Evolutionary conservation across 352 stramenopile genomes (phyloP), one percentile per base, ranked within the genome.

Genomic region (Globisporangium iwayamae): DNA sequence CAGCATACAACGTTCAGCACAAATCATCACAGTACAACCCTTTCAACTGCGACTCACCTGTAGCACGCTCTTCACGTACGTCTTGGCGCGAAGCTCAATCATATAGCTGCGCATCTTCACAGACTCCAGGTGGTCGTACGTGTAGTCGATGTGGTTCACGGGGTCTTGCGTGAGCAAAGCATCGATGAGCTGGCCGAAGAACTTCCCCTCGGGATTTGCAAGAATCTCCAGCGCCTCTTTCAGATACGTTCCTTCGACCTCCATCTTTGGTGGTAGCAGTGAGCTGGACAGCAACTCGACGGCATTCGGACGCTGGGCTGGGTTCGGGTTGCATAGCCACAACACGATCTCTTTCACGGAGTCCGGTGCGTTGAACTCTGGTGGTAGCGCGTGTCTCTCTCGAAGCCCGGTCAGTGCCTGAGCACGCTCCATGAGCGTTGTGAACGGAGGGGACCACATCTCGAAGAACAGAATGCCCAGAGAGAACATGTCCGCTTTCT

Each of bases 391-490:
- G 54, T 93, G 79, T 30, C 75, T 79, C 65, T 96, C 82, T 13
- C 86, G 84, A n/a, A 97, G 60, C 10, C 73, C 74, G 7, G 73
- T 93, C 11, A 97, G 73, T 32, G 81, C 82, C 45, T 94, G 78
- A 10, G 87, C 84, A 18, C 90, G 83, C 66, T 97, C 91, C 90
- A 97, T 96, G 32, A 90, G 66, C 34, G 92, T 98, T 46, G 76
- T 89, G 69, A 98, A 98, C 46, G 92, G 91, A 34, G 88, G 89
- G 18, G 89, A 90, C 78, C 96, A 97, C 89, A 98, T 98, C 63
- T 98, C 96, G 63, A 98, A 99, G 57, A 98, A 90, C 30, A 98
- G 66, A 47, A 99, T 92, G 8, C 96, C 96, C 8, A 99, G 75
- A 8, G 90, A 98, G 66, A 96, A 99, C 72, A 99, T 97, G 65